A percentile compares a stretch with the other conserved stretches of the same genome.
phyloP scores from a whole-genome alignment of 2,329 filamentous ascomycete species.

The Emergomyces pasteurianus region DNA sequence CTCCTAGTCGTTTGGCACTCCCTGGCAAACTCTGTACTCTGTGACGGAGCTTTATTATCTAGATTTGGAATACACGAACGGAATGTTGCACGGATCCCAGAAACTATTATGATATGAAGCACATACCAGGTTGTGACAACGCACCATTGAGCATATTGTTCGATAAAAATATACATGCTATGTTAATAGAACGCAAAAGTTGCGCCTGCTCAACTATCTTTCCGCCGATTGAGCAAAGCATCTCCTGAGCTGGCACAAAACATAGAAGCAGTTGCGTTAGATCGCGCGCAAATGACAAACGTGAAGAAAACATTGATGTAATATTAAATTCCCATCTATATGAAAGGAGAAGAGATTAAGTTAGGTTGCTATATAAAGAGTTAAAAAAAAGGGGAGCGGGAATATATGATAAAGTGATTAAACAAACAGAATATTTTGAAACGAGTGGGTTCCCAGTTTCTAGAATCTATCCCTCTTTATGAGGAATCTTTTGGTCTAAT shows the following conservation, averaged over 20 bases:
- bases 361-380: background rate
- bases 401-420: background rate
- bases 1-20: no score
- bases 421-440: background rate
- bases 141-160: background rate
- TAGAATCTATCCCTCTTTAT: background rate
- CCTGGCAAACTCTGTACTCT: no score
- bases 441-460: background rate
- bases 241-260: background rate
- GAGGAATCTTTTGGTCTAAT: slow-evolving; percentile 7
- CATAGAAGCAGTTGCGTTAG: background rate
- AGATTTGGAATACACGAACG: no score
- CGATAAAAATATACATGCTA: background rate
- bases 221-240: background rate
- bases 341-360: background rate
- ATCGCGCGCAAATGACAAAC: background rate
- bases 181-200: background rate
- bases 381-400: background rate
- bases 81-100: no score
- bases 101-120: no score
- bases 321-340: background rate
- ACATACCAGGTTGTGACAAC: background rate
- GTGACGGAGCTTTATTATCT: no score
- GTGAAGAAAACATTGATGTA: background rate
- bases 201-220: background rate